A percentile compares a stretch with the other conserved stretches of the same genome.
Evolutionary conservation across 176 grass and related monocot genomes (phyloP).

Genomic region (Triticum timopheevii): DNA sequence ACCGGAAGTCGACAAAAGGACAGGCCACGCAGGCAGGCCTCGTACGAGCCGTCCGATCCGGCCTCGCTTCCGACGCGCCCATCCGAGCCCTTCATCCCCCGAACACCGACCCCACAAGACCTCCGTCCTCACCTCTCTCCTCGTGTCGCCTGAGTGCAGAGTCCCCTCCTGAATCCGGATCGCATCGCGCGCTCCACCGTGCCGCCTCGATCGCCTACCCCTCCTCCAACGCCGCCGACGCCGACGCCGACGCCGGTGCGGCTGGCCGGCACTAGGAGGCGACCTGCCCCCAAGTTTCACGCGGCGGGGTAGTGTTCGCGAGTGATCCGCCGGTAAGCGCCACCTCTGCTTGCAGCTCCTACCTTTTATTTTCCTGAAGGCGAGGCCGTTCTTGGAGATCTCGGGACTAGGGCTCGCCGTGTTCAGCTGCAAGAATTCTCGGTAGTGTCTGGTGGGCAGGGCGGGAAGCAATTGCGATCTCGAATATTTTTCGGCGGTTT

Average conservation of each 20-base stretch:
- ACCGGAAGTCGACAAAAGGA: not conserved
- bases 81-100: not conserved
- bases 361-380: not conserved
- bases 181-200: not conserved
- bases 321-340: not conserved
- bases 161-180: conserved; percentile 12
- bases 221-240: not conserved
- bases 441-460: not conserved
- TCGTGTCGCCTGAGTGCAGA: not conserved
- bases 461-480: not conserved
- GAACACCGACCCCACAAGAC: not conserved
- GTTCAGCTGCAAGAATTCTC: not conserved
- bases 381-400: not conserved
- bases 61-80: not conserved
- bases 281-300: not conserved
- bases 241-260: not conserved
- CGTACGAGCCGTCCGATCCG: not conserved
- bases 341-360: not conserved
- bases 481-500: not conserved
- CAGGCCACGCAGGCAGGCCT: not conserved
- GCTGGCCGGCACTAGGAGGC: not conserved
- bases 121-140: not conserved
- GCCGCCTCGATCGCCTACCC: not conserved
- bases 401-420: not conserved
- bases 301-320: not conserved